These are phyloP conservation scores for Hirsutella rhossiliensis DNA, from an alignment of 2,329 filamentous ascomycete species.

Conservation along the genomic window DNA sequence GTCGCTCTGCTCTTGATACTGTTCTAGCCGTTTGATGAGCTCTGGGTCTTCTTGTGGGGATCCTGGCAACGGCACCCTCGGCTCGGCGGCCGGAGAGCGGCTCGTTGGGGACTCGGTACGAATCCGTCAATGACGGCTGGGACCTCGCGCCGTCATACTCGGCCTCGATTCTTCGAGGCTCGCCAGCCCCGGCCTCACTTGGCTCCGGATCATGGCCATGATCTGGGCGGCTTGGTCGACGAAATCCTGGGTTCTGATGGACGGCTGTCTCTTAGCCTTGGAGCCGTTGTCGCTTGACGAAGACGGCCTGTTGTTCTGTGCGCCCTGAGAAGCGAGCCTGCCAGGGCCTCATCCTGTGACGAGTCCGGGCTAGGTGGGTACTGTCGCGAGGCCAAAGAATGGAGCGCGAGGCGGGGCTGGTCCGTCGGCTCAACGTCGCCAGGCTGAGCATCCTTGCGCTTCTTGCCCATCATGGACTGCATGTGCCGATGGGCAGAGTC, in stretches of 20 bases:
- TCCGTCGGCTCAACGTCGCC: conserved; percentile 40
- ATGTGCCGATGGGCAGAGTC: conserved; percentile 41
- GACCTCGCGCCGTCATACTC: conserved; percentile 28
- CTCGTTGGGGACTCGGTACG: conserved; percentile 57
- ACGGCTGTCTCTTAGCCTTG: conserved; percentile 45
- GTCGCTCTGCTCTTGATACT: conserved; percentile 77
- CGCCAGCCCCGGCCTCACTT: conserved; percentile 60
- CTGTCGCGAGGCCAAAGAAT: conserved; percentile 56
- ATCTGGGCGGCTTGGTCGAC: conserved; percentile 88
- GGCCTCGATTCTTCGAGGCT: conserved; percentile 64
- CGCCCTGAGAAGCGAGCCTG: conserved; percentile 12
- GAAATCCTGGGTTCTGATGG: conserved; percentile 91
- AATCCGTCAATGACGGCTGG: conserved; percentile 33
- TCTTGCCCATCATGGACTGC: conserved; percentile 47
- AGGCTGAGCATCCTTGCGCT: conserved; percentile 44
- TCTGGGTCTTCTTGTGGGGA: conserved; percentile 58
- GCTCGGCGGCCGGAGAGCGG: conserved; percentile 79
- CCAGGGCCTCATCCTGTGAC: conserved; percentile 2
- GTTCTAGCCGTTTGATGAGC: conserved; percentile 61
- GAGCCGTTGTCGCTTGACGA: conserved; percentile 7
- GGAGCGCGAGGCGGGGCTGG: conserved; percentile 43
- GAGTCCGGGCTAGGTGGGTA: conserved; percentile 18
- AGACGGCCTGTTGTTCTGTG: conserved; percentile 9
- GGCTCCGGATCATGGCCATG: conserved; percentile 83
- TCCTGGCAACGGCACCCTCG: conserved; percentile 56